Evolutionary conservation across 73 alveolate species (phyloP), one percentile per base, ranked within the genome.

Genomic region (Paramecium sonneborni): DNA sequence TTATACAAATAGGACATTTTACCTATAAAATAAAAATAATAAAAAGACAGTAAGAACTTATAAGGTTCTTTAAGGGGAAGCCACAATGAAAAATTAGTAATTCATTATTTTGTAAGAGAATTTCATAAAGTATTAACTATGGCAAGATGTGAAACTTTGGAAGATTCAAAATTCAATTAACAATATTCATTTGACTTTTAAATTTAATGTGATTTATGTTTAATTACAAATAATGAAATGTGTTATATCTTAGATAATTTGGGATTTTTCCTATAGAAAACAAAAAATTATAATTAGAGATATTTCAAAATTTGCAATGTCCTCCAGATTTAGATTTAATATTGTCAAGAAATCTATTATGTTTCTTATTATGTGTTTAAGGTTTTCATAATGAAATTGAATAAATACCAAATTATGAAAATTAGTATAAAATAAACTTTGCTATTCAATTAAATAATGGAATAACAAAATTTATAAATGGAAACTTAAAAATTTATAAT

Each of bases 101-200:
- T 74, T 15, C 87, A 74, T 74, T 39, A 74, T 14, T 74, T 74
- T 74, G 87, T 74, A 11, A 34, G 58, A 18, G 87, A 74, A n/a
- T 74, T 74, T 12, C 32, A 74, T 74, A 74, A 74, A 34, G 87
- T 20, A 14, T 37, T 74, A n/a, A 74, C 87, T 34, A 3, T 10
- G 34, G 87, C 87, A 18, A 34, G 87, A 37, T 34, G 56, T 24
- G 37, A 39, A 6, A 74, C 87, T 6, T 74, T 74, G 24, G 57
- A 28, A 15, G 58, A 74, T 74, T 34, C 1, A 34, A 39, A 28
- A 35, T 3, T 9, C 6, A 74, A 74, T 8, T 5, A 74, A 6
- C 7, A 34, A 74, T 5, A 11, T 10, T 3, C n/a, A 1, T 74
- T 74, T 1, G 9, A 74, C 6, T 74, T 37, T 35, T 10, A 74